Conservation (phyloP, 495 filamentous ascomycete species). For the Aeminium ludgeri region DNA sequence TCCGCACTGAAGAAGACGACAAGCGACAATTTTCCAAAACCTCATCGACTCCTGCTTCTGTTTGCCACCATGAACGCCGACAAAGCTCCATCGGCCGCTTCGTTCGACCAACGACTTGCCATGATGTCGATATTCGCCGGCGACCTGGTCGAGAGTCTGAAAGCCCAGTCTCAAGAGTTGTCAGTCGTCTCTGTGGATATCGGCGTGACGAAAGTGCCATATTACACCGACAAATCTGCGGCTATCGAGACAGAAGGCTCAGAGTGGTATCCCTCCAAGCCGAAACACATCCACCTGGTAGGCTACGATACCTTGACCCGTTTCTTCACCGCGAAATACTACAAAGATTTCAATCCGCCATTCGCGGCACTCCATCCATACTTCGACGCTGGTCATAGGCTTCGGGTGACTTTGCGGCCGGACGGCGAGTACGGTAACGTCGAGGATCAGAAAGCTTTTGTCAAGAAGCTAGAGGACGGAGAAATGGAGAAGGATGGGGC, state of each 20-base stretch:
- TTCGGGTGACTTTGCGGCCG: slow-evolving; percentile 57
- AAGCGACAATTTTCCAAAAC: slow-evolving; percentile 9
- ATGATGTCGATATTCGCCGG: slow-evolving; percentile 76
- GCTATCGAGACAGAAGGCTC: slow-evolving; percentile 34
- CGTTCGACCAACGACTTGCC: slow-evolving; percentile 61
- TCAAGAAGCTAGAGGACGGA: slow-evolving; percentile 21
- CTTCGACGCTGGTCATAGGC: slow-evolving; percentile 45
- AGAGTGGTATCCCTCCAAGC: slow-evolving; percentile 33
- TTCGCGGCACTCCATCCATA: slow-evolving; percentile 44
- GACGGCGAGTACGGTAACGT: slow-evolving; percentile 29
- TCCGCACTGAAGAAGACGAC: slow-evolving; percentile 38
- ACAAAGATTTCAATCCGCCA: slow-evolving; percentile 38
- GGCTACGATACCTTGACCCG: slow-evolving; percentile 82
- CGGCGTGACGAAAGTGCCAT: slow-evolving; percentile 62
- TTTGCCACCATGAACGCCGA: slow-evolving; percentile 87
- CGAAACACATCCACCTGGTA: slow-evolving; percentile 46
- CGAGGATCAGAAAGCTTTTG: slow-evolving; percentile 21
- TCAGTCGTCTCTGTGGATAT: slow-evolving; percentile 44
- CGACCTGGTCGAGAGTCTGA: slow-evolving; percentile 30
- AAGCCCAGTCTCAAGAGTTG: slow-evolving; percentile 7
- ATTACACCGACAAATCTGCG: slow-evolving; percentile 69
- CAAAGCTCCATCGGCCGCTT: slow-evolving; percentile 68
- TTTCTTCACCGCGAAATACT: slow-evolving; percentile 73
- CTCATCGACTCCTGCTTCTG: slow-evolving; percentile 54
- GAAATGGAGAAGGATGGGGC: slow-evolving; percentile 41